Conservation (phyloP, 768 basidiomycete genomes). For the Albatrellus ellisii region DNA sequence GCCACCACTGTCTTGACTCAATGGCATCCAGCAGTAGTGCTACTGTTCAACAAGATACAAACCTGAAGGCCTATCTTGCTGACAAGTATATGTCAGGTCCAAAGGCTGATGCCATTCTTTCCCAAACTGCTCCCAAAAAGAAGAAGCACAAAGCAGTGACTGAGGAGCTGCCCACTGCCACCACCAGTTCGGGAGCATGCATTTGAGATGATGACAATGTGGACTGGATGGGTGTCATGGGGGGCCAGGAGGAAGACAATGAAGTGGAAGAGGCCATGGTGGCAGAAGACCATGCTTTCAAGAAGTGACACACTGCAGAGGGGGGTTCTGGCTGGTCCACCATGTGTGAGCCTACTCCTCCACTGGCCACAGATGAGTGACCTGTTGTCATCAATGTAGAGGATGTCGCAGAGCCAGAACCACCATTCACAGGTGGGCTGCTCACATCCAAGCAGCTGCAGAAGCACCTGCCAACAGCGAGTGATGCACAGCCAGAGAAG, state of each 20-base stretch:
- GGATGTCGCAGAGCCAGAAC: constrained; percentile 25
- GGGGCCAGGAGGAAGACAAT: constrained; percentile 42
- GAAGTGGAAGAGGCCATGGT: constrained; percentile 52
- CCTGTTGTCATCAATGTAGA: constrained; percentile 40
- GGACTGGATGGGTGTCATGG: constrained; percentile 40
- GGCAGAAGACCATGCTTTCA: constrained; percentile 66
- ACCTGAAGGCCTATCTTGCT: constrained; percentile 74
- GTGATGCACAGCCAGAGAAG: constrained; percentile 20
- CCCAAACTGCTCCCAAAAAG: constrained; percentile 47
- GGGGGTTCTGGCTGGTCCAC: constrained; percentile 57
- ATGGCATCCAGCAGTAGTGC: too few relatives aligned
- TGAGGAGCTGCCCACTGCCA: constrained; percentile 19
- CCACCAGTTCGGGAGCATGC: constrained; percentile 6
- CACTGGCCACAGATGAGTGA: constrained; percentile 51
- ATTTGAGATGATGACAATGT: constrained; percentile 52
- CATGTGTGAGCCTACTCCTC: constrained; percentile 41
- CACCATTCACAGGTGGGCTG: constrained; percentile 58
- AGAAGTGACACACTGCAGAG: constrained; percentile 48
- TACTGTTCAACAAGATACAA: too few relatives aligned
- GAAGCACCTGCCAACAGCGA: constrained; percentile 35
- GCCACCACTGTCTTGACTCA: too few relatives aligned
- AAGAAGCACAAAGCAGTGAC: constrained; percentile 56
- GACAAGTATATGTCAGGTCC: constrained; percentile 94
- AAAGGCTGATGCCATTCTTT: constrained; percentile 89
- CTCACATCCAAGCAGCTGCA: constrained; percentile 65